A percentile compares a stretch with the other conserved stretches of the same genome.
phyloP scores from a whole-genome alignment of 768 basidiomycete species.

The Serendipita sp. region DNA sequence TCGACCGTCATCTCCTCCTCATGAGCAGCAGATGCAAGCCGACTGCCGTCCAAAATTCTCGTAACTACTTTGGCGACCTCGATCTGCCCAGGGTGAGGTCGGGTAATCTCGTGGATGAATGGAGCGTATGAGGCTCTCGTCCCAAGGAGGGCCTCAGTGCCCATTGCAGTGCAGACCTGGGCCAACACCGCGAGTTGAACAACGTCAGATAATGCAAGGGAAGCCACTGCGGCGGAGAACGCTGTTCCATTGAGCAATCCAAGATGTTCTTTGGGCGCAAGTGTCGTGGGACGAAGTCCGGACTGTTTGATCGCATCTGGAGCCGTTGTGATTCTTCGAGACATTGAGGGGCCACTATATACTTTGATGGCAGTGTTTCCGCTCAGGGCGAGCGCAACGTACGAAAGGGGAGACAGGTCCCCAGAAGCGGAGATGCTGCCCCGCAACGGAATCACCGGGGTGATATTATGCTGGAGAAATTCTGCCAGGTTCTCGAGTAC shows the following conservation, averaged over 20 bases:
- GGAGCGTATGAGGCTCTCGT: slow-evolving; percentile 55
- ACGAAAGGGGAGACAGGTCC: slow-evolving; percentile 67
- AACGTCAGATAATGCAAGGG: slow-evolving; percentile 58
- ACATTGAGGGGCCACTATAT: slow-evolving; percentile 8
- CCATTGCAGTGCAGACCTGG: slow-evolving; percentile 68
- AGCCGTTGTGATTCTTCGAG: slow-evolving; percentile 15
- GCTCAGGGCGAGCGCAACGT: slow-evolving; percentile 65
- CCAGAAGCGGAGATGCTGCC: slow-evolving; percentile 76
- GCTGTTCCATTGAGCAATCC: slow-evolving; percentile 57
- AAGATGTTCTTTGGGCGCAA: slow-evolving; percentile 22
- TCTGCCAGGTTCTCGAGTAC: slow-evolving; percentile 65
- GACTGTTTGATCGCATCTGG: slow-evolving; percentile 47
- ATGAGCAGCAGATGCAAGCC: slow-evolving; percentile 42
- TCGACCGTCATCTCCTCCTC: slow-evolving; percentile 59
- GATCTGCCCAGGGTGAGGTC: slow-evolving; percentile 71
- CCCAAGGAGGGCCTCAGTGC: slow-evolving; percentile 67
- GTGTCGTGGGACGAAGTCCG: slow-evolving; percentile 34
- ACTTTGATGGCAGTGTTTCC: slow-evolving; percentile 70
- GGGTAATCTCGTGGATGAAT: slow-evolving; percentile 52
- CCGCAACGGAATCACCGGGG: slow-evolving; percentile 55
- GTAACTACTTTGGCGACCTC: slow-evolving; percentile 57
- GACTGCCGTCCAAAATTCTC: slow-evolving; percentile 51
- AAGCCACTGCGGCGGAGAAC: slow-evolving; percentile 65
- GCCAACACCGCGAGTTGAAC: slow-evolving; percentile 26
- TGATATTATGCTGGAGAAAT: slow-evolving; percentile 55